Base-by-base conservation (phyloP, 2,329 filamentous ascomycete genomes). In the Claviceps sp. region DNA sequence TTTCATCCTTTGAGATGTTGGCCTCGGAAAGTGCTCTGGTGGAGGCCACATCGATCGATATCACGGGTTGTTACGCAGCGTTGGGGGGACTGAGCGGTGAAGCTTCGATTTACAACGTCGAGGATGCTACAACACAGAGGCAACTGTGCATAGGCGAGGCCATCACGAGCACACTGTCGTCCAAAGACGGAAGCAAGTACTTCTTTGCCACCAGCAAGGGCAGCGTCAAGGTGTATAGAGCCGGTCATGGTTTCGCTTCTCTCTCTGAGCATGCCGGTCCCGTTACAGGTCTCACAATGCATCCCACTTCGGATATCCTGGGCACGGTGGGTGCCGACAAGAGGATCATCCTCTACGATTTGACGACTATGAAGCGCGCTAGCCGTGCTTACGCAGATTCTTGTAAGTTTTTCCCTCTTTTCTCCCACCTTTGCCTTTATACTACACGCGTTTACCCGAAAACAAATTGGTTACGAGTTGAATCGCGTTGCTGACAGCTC, bases 271-370 rank as follows among this genome's bases (percentile, higher is more conserved):
- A 98, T 66, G 86, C 89, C 22, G 91, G 90, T 4, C 76, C 86
- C 52, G 85, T 82, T 1, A 93, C 83, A 8, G 84, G 80, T 5
- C 68, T 98, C 52, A 82, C 88, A 38, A 64, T 90, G 7, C 93
- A 98, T 65, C 88, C 93, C 1, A 85, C 86, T 57, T 86, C 85
- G 40, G 80, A 85, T 50, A 80, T 98, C 52, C 66, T 96, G 46
- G 91, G 87, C 2, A 95, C 91, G 0, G 86, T 93, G 37, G 90
- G 91, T 47, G 78, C 82, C 1, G 93, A 98, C 66, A 96, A 95
- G 78, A 91, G 86, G 66, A 89, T 95, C 62, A 80, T 90, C 2
- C 80, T 97, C 55, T 96, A 97, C 67, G 88, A 97, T 58, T 68
- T 96, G 40, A 67, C 75, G 20, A 75, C 73, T 4, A 74, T 81